Percentiles rank a stretch among this genome's conserved stretches.
Evolutionary conservation across 345 rosid species (phyloP).

Genomic region (Pelargonium nanum): DNA sequence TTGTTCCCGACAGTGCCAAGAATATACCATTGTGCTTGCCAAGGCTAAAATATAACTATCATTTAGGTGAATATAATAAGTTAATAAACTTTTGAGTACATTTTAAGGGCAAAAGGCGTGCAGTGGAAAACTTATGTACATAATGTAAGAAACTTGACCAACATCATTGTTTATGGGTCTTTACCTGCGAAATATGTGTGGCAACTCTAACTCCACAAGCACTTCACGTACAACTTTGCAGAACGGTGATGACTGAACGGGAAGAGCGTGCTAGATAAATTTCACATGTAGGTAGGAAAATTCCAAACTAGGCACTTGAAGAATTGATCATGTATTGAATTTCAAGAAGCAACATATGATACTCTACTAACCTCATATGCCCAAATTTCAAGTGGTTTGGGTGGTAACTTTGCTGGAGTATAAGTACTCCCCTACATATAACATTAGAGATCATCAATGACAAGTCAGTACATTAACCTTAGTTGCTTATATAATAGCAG

Average conservation of each 20-base stretch:
- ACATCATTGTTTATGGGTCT: neutral
- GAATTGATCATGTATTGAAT: neutral
- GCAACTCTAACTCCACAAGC: constrained; percentile 77
- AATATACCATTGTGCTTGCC: too few relatives aligned
- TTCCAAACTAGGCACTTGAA: neutral
- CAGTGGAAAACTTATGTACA: neutral
- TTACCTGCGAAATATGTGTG: constrained; percentile 67
- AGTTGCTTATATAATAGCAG: neutral
- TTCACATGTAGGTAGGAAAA: neutral
- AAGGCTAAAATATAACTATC: too few relatives aligned
- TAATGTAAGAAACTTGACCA: neutral
- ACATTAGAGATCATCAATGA: constrained; percentile 1
- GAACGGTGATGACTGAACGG: constrained; percentile 70
- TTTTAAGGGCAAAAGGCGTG: neutral
- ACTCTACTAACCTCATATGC: constrained; percentile 55
- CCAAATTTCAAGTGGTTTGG: constrained; percentile 82
- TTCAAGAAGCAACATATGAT: neutral
- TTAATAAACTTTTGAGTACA: too few relatives aligned
- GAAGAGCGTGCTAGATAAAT: constrained; percentile 2
- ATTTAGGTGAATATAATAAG: too few relatives aligned
- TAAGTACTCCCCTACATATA: constrained; percentile 59
- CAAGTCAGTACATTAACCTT: neutral
- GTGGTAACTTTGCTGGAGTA: constrained; percentile 69
- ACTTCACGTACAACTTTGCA: constrained; percentile 78
- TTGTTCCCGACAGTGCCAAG: too few relatives aligned